Conservation (phyloP, 116 monocot genomes). For the Papilionanthe hybrid region DNA sequence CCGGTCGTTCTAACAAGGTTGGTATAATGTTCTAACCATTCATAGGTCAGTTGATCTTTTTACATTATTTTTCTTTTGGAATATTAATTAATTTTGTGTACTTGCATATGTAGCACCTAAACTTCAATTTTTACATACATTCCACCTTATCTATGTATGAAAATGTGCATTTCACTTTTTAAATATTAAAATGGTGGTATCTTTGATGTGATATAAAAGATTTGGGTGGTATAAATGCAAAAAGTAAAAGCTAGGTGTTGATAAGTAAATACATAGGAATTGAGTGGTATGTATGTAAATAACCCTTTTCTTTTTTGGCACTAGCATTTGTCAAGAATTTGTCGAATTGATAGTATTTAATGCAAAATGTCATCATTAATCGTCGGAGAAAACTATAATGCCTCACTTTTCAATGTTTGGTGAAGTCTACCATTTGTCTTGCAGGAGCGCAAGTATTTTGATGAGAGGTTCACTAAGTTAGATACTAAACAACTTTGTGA, state of each 20-base stretch:
- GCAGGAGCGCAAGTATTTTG: constrained; percentile 46
- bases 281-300: too few relatives aligned
- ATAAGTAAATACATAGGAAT: too few relatives aligned
- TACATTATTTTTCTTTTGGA: too few relatives aligned
- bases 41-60: neutral
- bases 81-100: too few relatives aligned
- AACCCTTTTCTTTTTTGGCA: neutral
- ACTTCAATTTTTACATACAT: too few relatives aligned
- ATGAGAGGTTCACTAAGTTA: constrained; percentile 41
- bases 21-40: neutral
- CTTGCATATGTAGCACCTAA: too few relatives aligned
- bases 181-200: too few relatives aligned
- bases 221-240: too few relatives aligned
- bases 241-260: too few relatives aligned
- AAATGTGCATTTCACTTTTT: too few relatives aligned
- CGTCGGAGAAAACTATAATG: neutral
- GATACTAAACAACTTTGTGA: constrained; percentile 43
- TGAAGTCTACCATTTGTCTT: neutral
- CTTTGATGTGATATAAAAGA: too few relatives aligned
- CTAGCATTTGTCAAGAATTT: neutral
- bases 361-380: neutral
- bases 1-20: constrained; percentile 55
- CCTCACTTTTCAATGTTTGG: neutral
- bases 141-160: too few relatives aligned
- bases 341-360: neutral